Base-by-base conservation (phyloP, 257 asterid species). In the Linderniella brevidens region DNA sequence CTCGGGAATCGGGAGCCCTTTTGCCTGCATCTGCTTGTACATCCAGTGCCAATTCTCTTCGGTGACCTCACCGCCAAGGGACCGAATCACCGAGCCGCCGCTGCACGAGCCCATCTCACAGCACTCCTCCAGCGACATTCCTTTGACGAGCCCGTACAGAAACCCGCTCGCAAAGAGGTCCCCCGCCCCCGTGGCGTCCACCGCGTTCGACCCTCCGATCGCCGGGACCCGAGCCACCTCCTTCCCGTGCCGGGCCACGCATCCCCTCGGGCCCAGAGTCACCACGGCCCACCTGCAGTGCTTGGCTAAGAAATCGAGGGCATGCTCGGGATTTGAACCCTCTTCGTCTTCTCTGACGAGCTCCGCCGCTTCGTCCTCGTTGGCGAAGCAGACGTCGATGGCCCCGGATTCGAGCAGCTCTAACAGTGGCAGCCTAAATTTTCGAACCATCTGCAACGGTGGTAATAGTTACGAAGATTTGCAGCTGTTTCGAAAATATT, bases 121-220 rank as follows among this genome's bases (percentile, higher is more conserved):
- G 71, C 94, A 85, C 50, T 77, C 94, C 49, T 90, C 99, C 20
- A 85, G 70, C 0, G 94, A 55, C 0, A 75, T 52, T 11, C 92
- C 96, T 50, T 72, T 79, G 73, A 90, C 78, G 58, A 90, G 58
- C 41, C 99, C 99, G 14, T 85, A 90, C 57, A 90, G 53, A 70
- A 85, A 90, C 7, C 99, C 99, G 35, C 99, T 62, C 0, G 96
- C 99, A 44, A 90, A 90, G 14, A 90, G 87, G 73, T 90, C 99
- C 7, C 99, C 99, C 0, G 99, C 99, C 49, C 99, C 99, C 0
- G 99, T 90, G 41, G 99, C 93, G 61, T 90, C 96, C 14, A 71
- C 70, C 0, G 93, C 88, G 67, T 71, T 82, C 3, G 74, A 25
- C 62, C 79, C 78, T 10, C 93, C 92, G 1, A 77, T 74, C 41